phyloP scores from a whole-genome alignment of 257 asterid species.

The Dorcoceras hygrometricum region DNA sequence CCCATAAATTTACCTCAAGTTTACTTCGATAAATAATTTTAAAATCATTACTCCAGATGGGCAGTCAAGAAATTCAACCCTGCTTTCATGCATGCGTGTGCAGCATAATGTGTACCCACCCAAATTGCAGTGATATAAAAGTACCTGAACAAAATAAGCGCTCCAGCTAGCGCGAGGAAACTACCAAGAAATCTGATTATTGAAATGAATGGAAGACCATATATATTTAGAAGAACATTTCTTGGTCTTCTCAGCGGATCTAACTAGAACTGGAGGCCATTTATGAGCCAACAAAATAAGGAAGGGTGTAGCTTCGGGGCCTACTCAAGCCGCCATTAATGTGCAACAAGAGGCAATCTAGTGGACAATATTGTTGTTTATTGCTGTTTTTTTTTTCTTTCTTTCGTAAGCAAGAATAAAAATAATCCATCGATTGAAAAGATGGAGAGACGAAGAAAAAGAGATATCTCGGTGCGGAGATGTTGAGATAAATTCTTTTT shows the following conservation, averaged over 20 bases:
- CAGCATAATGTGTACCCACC: not conserved
- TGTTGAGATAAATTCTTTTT: not conserved
- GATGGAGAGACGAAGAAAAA: not conserved
- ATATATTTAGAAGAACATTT: not conserved
- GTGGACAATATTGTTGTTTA: not conserved
- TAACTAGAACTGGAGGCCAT: conserved; percentile 21
- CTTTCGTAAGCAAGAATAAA: not conserved
- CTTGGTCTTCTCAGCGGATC: conserved; percentile 21
- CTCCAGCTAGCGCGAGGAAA: conserved; percentile 22
- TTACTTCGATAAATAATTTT: not conserved
- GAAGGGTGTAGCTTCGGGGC: not conserved
- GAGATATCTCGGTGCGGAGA: not conserved
- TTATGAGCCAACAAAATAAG: conserved; percentile 25
- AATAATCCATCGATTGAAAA: not conserved
- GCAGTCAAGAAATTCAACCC: not conserved
- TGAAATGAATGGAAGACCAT: not conserved
- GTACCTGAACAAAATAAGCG: conserved; percentile 30
- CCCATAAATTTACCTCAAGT: not conserved
- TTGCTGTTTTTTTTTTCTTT: not conserved
- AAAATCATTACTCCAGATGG: conserved; percentile 2
- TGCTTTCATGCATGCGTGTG: not conserved
- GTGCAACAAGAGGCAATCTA: conserved; percentile 1
- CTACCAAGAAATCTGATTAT: conserved; percentile 9
- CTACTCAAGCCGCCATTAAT: conserved; percentile 21
- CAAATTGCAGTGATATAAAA: not conserved